Conservation (phyloP, 768 basidiomycete genomes). For the Antrodiella citrinella region DNA sequence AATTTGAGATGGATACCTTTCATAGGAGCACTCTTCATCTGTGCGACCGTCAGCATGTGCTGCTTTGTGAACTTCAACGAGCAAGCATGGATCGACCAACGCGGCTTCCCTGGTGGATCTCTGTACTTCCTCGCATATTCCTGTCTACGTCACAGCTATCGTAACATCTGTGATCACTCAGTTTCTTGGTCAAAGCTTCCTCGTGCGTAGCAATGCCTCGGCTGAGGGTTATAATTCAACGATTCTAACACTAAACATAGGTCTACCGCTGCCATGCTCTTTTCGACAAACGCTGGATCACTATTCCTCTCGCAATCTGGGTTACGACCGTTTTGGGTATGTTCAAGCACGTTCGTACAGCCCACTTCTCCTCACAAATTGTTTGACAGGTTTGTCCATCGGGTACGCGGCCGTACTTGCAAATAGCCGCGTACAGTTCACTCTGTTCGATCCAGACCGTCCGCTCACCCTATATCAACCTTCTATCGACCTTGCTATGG, state of each 20-base stretch:
- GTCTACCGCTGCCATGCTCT: constrained; percentile 3
- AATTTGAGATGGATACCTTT: constrained; percentile 1
- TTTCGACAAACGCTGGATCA: not conserved
- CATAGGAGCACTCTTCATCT: not conserved
- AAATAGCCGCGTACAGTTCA: not conserved
- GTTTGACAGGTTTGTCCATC: not conserved
- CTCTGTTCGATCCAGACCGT: not conserved
- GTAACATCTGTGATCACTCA: not conserved
- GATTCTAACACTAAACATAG: not conserved
- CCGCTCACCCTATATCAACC: not conserved
- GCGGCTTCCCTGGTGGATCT: not conserved
- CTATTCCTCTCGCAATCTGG: not conserved
- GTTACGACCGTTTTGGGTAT: not conserved
- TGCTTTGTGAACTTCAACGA: constrained; percentile 3
- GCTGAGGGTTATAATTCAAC: not conserved
- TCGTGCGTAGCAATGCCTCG: not conserved
- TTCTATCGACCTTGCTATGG: not conserved
- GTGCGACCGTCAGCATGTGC: constrained; percentile 1
- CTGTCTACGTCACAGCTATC: not conserved
- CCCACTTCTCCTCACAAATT: too few species aligned
- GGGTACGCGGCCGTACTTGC: not conserved
- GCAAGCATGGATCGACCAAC: not conserved
- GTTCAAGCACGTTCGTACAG: too few species aligned
- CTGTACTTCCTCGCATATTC: not conserved
- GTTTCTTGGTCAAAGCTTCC: not conserved